Percentiles rank a stretch among this genome's conserved stretches.
Conservation (phyloP, 2,329 filamentous ascomycete genomes). For the Penicillium sp. region DNA sequence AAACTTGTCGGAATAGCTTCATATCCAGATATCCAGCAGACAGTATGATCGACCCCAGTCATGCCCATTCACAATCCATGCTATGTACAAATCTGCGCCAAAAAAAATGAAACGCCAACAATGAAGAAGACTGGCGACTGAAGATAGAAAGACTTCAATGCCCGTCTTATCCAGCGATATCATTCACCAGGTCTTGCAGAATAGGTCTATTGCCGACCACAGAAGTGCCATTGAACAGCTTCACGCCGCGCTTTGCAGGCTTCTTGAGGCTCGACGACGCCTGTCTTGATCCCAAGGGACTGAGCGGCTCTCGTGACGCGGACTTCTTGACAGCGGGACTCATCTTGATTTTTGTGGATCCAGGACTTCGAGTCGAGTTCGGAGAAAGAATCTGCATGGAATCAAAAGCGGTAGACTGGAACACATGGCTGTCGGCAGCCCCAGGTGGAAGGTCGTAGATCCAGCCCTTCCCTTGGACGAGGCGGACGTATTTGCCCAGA, state of each 20-base stretch:
- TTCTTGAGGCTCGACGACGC: constrained; percentile 43
- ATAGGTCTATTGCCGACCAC: constrained; percentile 69
- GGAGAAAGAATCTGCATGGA: constrained; percentile 28
- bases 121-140: neutral
- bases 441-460: constrained; percentile 68
- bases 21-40: neutral
- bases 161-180: constrained; percentile 45
- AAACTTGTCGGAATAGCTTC: neutral
- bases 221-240: constrained; percentile 49
- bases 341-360: constrained; percentile 23
- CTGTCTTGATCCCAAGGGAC: constrained; percentile 33
- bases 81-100: neutral
- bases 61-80: neutral
- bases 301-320: constrained; percentile 30
- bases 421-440: constrained; percentile 68
- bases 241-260: constrained; percentile 63
- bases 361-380: neutral
- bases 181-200: constrained; percentile 76
- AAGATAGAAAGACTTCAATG: neutral
- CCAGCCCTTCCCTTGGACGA: constrained; percentile 82
- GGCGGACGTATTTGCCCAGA: constrained; percentile 69
- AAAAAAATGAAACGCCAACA: neutral
- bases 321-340: constrained; percentile 28
- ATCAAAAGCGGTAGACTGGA: constrained; percentile 51
- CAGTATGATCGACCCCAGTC: neutral